These are phyloP conservation scores for Panellus pusillus DNA, from an alignment of 768 basidiomycete species.

Conservation along the genomic window DNA sequence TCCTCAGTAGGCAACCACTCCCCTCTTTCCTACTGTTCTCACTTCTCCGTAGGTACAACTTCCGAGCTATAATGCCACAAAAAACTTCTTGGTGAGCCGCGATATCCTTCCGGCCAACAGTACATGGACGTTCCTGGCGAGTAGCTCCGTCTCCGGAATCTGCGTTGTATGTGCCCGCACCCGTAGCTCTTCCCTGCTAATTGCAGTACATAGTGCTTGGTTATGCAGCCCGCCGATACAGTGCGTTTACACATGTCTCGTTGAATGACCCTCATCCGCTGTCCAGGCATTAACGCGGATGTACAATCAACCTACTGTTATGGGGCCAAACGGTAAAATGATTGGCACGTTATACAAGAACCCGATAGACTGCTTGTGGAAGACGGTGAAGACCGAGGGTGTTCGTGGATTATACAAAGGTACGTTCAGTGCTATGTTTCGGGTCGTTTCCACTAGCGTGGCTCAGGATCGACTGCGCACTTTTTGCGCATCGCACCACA, in stretches of 20 bases:
- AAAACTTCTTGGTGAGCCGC: slow-evolving; percentile 68
- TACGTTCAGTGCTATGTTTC: slow-evolving; percentile 22
- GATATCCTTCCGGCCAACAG: slow-evolving; percentile 75
- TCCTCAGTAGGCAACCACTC: slow-evolving; percentile 57
- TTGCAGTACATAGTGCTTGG: slow-evolving; percentile 56
- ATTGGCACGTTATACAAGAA: slow-evolving; percentile 84
- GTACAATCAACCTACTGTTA: slow-evolving; percentile 91
- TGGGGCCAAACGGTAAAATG: slow-evolving; percentile 66
- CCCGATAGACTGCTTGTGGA: slow-evolving; percentile 96
- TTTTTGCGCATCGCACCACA: slow-evolving; percentile 91
- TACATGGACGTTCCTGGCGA: slow-evolving; percentile 83
- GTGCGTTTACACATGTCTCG: slow-evolving; percentile 30
- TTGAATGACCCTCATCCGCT: background rate
- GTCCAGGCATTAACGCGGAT: slow-evolving; percentile 82
- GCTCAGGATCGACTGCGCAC: slow-evolving; percentile 85
- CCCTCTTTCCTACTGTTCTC: background rate
- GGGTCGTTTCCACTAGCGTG: background rate
- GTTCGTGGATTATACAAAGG: slow-evolving; percentile 96
- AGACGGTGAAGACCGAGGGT: slow-evolving; percentile 90
- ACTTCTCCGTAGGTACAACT: slow-evolving; percentile 72
- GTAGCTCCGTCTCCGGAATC: slow-evolving; percentile 85
- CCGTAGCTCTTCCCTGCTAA: background rate
- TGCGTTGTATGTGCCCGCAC: slow-evolving; percentile 71
- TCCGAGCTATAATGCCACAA: slow-evolving; percentile 94
- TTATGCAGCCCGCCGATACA: slow-evolving; percentile 95